Evolutionary conservation across 441 rosid genomes (phyloP).

Genomic region (Syzygium malaccense): DNA sequence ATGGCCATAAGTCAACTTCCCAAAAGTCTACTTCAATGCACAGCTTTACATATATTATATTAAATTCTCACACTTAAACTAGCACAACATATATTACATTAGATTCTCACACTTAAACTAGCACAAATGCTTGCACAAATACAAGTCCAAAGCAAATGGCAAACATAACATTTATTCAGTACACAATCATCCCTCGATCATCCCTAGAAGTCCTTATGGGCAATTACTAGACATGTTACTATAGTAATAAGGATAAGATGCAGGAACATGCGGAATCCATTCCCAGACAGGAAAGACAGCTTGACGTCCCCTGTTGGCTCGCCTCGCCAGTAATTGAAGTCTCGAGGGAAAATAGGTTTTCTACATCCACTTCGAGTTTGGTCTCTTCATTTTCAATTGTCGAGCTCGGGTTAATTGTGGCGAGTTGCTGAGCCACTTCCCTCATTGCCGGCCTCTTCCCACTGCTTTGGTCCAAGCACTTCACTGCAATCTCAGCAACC

Average conservation of each 20-base stretch:
- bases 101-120: background rate
- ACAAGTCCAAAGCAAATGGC: background rate
- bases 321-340: too few species aligned
- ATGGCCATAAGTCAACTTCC: background rate
- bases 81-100: background rate
- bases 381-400: background rate
- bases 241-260: background rate
- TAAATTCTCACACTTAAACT: background rate
- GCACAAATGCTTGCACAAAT: background rate
- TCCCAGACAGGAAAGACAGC: background rate
- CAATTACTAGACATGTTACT: background rate
- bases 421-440: rapidly evolving
- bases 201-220: background rate
- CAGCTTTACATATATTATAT: background rate
- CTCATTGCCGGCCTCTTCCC: background rate
- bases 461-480: background rate
- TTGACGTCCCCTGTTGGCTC: background rate
- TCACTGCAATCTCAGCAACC: background rate
- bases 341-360: rapidly evolving
- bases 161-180: background rate
- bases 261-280: background rate
- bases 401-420: background rate
- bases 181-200: too few species aligned
- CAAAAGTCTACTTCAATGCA: background rate
- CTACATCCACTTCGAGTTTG: background rate